These are phyloP conservation scores for Candida methanosorbosa DNA, from an alignment of 805 yeast species.

Conservation along the genomic window DNA sequence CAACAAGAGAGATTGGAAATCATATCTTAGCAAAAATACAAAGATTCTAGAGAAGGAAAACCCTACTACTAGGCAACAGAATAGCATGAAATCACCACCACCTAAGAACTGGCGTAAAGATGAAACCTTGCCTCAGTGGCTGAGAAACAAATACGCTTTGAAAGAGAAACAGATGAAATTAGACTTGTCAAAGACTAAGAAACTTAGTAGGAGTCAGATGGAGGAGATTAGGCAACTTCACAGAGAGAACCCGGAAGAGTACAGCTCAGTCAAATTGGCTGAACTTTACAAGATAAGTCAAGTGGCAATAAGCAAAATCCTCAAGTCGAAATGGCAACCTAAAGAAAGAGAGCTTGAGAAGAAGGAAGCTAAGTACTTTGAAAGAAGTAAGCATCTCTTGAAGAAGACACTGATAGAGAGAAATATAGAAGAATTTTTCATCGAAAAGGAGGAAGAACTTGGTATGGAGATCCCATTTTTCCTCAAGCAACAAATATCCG, in stretches of 20 bases:
- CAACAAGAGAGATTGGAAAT: constrained; percentile 19
- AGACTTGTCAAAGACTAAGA: constrained; percentile 61
- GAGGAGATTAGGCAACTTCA: constrained; percentile 52
- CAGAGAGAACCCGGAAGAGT: constrained; percentile 43
- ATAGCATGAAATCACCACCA: constrained; percentile 18
- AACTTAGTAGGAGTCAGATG: constrained; percentile 61
- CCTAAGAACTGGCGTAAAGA: constrained; percentile 40
- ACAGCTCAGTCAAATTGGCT: constrained; percentile 52
- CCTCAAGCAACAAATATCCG: constrained; percentile 17
- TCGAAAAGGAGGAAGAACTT: constrained; percentile 18
- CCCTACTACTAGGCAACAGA: constrained; percentile 1
- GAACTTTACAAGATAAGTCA: constrained; percentile 64
- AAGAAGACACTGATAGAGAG: constrained; percentile 14
- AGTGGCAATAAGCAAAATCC: constrained; percentile 72
- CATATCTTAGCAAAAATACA: constrained; percentile 13
- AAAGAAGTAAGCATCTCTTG: constrained; percentile 31
- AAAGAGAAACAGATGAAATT: constrained; percentile 49
- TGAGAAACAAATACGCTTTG: constrained; percentile 55
- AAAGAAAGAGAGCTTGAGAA: constrained; percentile 39
- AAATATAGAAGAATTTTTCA: constrained; percentile 18
- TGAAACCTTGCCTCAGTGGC: constrained; percentile 53
- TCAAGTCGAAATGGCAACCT: constrained; percentile 74
- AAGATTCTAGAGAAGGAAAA: constrained; percentile 9
- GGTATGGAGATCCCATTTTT: constrained; percentile 21
- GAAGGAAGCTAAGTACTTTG: constrained; percentile 43